phyloP scores from a whole-genome alignment of 495 filamentous ascomycete genomes.

The Umbilicaria muhlenbergii region DNA sequence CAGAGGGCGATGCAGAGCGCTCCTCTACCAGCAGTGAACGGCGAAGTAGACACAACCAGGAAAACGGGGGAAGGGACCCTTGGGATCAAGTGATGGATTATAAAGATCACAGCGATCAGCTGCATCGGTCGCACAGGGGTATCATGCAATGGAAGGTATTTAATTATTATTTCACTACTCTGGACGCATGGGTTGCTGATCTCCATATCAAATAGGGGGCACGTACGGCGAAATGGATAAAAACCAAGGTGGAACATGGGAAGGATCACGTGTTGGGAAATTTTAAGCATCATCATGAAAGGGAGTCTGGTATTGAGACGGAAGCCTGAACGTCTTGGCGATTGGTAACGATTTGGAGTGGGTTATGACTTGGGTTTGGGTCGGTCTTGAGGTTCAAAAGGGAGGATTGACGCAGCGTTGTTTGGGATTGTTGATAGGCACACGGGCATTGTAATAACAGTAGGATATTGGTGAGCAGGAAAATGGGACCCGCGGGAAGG shows the following conservation, averaged over 20 bases:
- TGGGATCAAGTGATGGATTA: slow-evolving; percentile 25
- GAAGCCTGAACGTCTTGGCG: slow-evolving; percentile 17
- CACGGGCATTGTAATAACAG: too few species aligned
- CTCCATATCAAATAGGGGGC: slow-evolving; percentile 12
- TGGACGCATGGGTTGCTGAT: background rate
- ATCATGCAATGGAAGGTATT: slow-evolving; percentile 30
- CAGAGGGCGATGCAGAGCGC: slow-evolving; percentile 1
- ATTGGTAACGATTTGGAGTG: too few species aligned
- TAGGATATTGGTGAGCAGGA: too few species aligned
- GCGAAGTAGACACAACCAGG: background rate
- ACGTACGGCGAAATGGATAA: slow-evolving; percentile 23
- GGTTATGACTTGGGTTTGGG: too few species aligned
- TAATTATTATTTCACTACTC: background rate
- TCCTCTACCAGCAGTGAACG: slow-evolving; percentile 1
- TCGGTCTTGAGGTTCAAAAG: too few species aligned
- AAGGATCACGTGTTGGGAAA: slow-evolving; percentile 16
- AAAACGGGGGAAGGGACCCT: slow-evolving; percentile 10
- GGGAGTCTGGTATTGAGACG: slow-evolving; percentile 26
- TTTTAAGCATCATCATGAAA: slow-evolving; percentile 23
- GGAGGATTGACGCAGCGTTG: too few species aligned
- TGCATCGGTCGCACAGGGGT: slow-evolving; percentile 26
- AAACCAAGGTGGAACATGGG: slow-evolving; percentile 21
- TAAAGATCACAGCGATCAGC: slow-evolving; percentile 22
- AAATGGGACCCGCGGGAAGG: too few species aligned
- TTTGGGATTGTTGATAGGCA: too few species aligned